A percentile compares a stretch with the other conserved stretches of the same genome.
phyloP scores from a whole-genome alignment of 2,329 filamentous ascomycete species.

The Aureobasidium melanogenum region DNA sequence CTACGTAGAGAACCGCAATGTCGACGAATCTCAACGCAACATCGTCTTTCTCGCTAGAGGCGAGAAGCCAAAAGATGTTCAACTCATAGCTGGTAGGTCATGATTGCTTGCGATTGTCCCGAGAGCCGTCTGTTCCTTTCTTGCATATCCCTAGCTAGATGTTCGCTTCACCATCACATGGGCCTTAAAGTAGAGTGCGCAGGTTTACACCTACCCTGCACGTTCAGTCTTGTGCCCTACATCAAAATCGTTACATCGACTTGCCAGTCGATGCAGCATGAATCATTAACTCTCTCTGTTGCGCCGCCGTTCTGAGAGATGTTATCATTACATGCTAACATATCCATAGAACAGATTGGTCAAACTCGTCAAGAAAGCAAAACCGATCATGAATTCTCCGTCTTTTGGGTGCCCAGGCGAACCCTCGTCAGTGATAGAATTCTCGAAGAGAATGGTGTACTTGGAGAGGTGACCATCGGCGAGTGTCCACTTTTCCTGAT shows the following conservation, averaged over 20 bases:
- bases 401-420: slow-evolving; percentile 91
- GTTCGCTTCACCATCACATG: slow-evolving; percentile 18
- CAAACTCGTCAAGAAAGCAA: slow-evolving; percentile 79
- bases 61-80: slow-evolving; percentile 76
- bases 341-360: slow-evolving; percentile 72
- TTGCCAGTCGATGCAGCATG: slow-evolving; percentile 13
- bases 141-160: slow-evolving; percentile 2
- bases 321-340: slow-evolving; percentile 40
- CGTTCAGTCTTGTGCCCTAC: slow-evolving; percentile 34
- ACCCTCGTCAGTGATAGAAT: slow-evolving; percentile 87
- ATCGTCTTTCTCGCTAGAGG: slow-evolving; percentile 88
- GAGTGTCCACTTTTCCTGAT: slow-evolving; percentile 87
- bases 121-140: slow-evolving; percentile 7
- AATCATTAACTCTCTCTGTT: slow-evolving; percentile 17
- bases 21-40: slow-evolving; percentile 89
- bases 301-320: slow-evolving; percentile 9
- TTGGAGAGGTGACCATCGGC: slow-evolving; percentile 82
- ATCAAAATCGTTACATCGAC: slow-evolving; percentile 18
- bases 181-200: slow-evolving; percentile 55
- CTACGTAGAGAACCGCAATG: slow-evolving; percentile 90
- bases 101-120: slow-evolving; percentile 12
- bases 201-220: slow-evolving; percentile 45
- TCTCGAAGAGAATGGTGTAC: slow-evolving; percentile 82
- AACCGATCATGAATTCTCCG: slow-evolving; percentile 88
- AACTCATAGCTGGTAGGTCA: slow-evolving; percentile 72